These are phyloP conservation scores for Suillus weaverae DNA, from an alignment of 768 basidiomycete species.

Conservation along the genomic window DNA sequence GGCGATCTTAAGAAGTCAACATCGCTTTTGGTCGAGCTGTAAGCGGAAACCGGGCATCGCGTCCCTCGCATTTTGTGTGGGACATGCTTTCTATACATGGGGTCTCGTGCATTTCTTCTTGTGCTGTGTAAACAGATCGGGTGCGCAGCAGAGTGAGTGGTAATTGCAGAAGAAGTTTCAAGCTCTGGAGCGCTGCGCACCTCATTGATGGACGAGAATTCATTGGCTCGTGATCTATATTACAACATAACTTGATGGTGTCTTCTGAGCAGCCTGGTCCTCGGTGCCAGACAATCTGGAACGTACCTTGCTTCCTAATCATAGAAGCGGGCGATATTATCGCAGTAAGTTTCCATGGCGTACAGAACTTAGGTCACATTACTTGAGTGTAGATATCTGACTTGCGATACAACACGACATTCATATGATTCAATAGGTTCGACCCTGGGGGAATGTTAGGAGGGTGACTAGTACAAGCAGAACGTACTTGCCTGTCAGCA, in stretches of 20 bases:
- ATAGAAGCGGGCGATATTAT: conserved; percentile 7
- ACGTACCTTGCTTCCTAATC: conserved; percentile 51
- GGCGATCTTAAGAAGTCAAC: too few relatives aligned
- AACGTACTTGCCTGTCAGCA: conserved; percentile 46
- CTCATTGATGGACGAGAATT: conserved; percentile 56
- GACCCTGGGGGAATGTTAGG: conserved; percentile 33
- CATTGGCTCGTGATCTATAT: conserved; percentile 65
- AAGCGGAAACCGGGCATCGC: conserved; percentile 20
- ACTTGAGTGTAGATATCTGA: conserved; percentile 44
- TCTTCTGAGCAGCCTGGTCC: background rate
- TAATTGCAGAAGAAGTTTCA: background rate
- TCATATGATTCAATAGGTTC: conserved; percentile 46
- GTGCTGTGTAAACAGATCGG: background rate
- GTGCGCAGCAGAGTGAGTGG: too few relatives aligned
- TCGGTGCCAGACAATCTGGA: background rate
- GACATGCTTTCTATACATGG: conserved; percentile 30
- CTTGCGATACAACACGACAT: conserved; percentile 44
- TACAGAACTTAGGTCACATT: conserved; percentile 18
- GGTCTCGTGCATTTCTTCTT: conserved; percentile 19
- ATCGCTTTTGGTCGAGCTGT: too few relatives aligned
- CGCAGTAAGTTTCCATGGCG: conserved; percentile 6
- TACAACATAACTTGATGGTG: conserved; percentile 33
- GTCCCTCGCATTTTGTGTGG: conserved; percentile 15
- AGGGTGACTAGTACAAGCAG: background rate
- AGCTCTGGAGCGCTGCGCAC: conserved; percentile 27